These are phyloP conservation scores for Neoascochyta sp. DNA, from an alignment of 2,329 filamentous ascomycete genomes.

Conservation along the genomic window DNA sequence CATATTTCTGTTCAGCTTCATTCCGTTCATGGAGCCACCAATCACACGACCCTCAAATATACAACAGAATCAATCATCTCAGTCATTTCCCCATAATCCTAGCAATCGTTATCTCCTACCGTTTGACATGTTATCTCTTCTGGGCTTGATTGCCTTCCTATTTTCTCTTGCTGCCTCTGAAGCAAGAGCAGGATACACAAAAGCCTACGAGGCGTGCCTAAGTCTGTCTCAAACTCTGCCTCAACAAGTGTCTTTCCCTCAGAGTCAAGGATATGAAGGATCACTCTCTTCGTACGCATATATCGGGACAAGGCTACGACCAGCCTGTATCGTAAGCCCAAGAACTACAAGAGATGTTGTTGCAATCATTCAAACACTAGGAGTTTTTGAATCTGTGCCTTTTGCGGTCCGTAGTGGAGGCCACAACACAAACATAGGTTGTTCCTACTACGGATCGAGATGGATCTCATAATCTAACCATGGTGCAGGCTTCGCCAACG, in stretches of 20 bases:
- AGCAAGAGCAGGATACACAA: too few relatives aligned
- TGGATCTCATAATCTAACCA: background rate
- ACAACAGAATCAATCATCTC: too few relatives aligned
- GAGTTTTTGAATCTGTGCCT: background rate
- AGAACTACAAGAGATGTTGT: constrained; percentile 2
- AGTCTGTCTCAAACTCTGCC: too few relatives aligned
- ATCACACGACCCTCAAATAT: too few relatives aligned
- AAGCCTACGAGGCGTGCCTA: too few relatives aligned
- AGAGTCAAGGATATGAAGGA: constrained; percentile 1
- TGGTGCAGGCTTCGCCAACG: constrained; percentile 3
- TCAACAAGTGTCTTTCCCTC: constrained; percentile 1
- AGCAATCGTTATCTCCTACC: too few relatives aligned
- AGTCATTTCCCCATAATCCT: too few relatives aligned
- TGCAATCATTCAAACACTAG: constrained; percentile 1
- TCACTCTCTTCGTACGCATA: constrained; percentile 7
- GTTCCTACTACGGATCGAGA: constrained; percentile 5
- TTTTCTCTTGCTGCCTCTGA: too few relatives aligned
- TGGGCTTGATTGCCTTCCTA: too few relatives aligned
- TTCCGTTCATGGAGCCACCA: too few relatives aligned
- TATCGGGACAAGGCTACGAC: constrained; percentile 1
- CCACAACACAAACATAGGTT: constrained; percentile 4
- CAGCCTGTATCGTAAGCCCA: constrained; percentile 4
- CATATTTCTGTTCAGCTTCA: too few relatives aligned
- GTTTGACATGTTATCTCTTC: too few relatives aligned
- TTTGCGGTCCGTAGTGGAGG: constrained; percentile 5